Evolutionary conservation across 768 basidiomycete genomes (phyloP).

Genomic region (Dictyophora rubrovolvata): DNA sequence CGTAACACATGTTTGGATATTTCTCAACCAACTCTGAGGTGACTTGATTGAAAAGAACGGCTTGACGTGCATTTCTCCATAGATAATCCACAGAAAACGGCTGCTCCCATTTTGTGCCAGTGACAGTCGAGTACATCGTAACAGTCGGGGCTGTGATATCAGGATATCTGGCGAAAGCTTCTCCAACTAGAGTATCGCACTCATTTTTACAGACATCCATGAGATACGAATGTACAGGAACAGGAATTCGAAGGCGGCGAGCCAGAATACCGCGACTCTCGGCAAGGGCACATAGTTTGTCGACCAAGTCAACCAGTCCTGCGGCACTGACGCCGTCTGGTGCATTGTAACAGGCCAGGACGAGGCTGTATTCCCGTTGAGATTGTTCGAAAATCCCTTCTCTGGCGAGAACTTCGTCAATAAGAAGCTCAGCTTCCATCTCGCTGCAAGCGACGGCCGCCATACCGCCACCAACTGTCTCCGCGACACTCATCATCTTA

Average conservation of each 20-base stretch:
- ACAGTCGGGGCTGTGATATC: constrained; percentile 20
- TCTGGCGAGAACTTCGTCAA: constrained; percentile 17
- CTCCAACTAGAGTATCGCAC: constrained; percentile 20
- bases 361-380: constrained; percentile 4
- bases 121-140: constrained; percentile 29
- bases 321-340: constrained; percentile 28
- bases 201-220: constrained; percentile 27
- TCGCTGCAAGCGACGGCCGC: constrained; percentile 31
- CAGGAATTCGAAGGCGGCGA: constrained; percentile 26
- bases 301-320: constrained; percentile 21
- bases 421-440: constrained; percentile 20
- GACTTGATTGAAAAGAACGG: constrained; percentile 28
- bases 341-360: constrained; percentile 34
- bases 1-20: constrained; percentile 12
- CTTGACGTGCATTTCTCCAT: constrained; percentile 29
- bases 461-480: constrained; percentile 30
- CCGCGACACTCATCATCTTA: constrained; percentile 23
- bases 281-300: constrained; percentile 23
- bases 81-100: constrained; percentile 29
- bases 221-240: constrained; percentile 29
- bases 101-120: constrained; percentile 17
- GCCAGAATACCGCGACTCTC: constrained; percentile 23
- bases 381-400: constrained; percentile 10
- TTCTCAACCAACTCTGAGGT: constrained; percentile 18
- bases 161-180: constrained; percentile 26